Evolutionary conservation across 208 protist species (phyloP).

Genomic region (Leishmania mexicana): DNA sequence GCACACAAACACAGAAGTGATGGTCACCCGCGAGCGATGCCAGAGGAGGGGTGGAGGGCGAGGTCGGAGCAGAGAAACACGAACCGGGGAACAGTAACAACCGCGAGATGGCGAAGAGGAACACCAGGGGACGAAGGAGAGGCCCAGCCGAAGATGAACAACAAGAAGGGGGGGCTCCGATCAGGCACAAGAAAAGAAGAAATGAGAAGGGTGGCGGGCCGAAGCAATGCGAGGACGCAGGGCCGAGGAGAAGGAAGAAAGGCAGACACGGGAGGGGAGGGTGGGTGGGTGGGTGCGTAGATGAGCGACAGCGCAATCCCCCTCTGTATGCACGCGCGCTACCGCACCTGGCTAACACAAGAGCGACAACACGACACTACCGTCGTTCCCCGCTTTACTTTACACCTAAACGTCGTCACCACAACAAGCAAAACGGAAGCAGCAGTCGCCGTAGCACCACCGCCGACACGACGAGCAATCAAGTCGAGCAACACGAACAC

Average conservation of each 20-base stretch:
- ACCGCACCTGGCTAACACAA: background rate
- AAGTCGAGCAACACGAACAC: background rate
- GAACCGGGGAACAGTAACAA: background rate
- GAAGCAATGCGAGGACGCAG: background rate
- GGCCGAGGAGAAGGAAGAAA: background rate
- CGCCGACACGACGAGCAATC: background rate
- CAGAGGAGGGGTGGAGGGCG: too few relatives aligned
- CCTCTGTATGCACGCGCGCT: background rate
- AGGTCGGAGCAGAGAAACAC: conserved; percentile 5
- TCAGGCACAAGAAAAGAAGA: conserved; percentile 13
- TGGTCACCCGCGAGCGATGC: background rate
- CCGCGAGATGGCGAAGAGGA: background rate
- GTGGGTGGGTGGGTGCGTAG: background rate
- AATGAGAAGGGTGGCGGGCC: background rate
- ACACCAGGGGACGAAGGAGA: background rate
- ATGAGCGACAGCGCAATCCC: background rate
- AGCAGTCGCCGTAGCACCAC: background rate
- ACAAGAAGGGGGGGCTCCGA: background rate
- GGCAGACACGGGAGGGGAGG: background rate
- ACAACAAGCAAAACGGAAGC: background rate
- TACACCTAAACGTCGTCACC: background rate
- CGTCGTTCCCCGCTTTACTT: background rate
- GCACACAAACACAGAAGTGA: background rate
- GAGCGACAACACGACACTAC: background rate
- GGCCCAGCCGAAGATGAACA: background rate